A percentile compares a stretch with the other conserved stretches of the same genome.
Evolutionary conservation across 179 eudicot genomes (phyloP).

Genomic region (Camellia oleifera): DNA sequence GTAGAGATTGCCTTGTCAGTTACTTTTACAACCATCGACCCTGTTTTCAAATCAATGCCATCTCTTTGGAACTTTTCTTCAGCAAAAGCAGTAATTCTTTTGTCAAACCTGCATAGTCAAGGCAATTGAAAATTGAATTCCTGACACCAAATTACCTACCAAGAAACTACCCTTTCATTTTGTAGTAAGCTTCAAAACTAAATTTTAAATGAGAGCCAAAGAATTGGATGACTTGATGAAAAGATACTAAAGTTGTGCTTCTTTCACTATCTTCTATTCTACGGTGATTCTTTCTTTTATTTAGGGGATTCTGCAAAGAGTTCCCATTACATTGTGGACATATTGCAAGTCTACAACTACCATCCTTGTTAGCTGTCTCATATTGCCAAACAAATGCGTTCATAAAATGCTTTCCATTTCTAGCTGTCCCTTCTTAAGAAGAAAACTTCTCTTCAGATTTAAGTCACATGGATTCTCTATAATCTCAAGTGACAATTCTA

Average conservation of each 20-base stretch:
- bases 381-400: background rate
- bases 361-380: background rate
- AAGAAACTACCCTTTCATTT: background rate
- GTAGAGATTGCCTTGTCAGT: conserved; percentile 46
- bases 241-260: background rate
- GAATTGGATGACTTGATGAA: background rate
- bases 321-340: background rate
- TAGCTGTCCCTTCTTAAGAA: no score
- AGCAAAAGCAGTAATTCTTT: conserved; percentile 73
- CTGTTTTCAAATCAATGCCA: conserved; percentile 59
- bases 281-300: background rate
- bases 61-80: conserved; percentile 68
- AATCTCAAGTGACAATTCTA: background rate
- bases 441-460: no score
- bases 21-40: conserved; percentile 64
- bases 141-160: background rate
- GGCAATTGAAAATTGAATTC: background rate
- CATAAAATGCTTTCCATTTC: no score
- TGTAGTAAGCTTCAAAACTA: background rate
- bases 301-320: background rate
- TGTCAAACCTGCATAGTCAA: conserved; percentile 57
- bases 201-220: background rate
- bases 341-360: background rate
- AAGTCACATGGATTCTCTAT: no score
- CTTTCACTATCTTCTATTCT: background rate